These are phyloP conservation scores for Globisporangium acanthophoron DNA, from an alignment of 352 stramenopile genomes.

Conservation along the genomic window DNA sequence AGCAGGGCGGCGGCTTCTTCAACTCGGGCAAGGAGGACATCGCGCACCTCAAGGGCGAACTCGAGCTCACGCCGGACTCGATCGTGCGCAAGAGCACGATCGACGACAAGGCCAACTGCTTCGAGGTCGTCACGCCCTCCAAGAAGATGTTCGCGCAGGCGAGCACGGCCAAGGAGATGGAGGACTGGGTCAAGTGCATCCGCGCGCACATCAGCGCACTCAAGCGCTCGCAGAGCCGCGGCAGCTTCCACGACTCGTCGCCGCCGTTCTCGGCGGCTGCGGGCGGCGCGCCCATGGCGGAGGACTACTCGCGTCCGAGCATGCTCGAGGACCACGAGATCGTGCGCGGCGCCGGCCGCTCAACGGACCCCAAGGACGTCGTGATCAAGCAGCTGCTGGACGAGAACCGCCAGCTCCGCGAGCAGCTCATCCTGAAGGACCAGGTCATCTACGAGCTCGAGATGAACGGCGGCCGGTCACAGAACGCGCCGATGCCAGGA, in stretches of 20 bases:
- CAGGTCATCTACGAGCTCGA: constrained; percentile 83
- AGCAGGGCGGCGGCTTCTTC: constrained; percentile 82
- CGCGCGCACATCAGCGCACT: constrained; percentile 70
- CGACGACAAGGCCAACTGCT: constrained; percentile 85
- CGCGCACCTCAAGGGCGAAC: constrained; percentile 77
- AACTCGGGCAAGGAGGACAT: constrained; percentile 84
- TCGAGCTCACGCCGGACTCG: constrained; percentile 74
- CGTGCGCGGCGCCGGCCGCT: constrained; percentile 70
- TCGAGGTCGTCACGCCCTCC: constrained; percentile 71
- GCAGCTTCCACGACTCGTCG: constrained; percentile 60
- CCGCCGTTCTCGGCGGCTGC: constrained; percentile 23
- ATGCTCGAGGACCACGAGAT: constrained; percentile 84
- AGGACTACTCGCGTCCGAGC: constrained; percentile 79
- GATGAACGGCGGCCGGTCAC: constrained; percentile 45
- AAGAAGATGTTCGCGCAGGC: constrained; percentile 88
- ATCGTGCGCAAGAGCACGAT: constrained; percentile 82
- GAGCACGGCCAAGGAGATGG: constrained; percentile 72
- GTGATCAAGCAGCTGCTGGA: constrained; percentile 85
- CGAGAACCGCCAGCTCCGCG: constrained; percentile 70
- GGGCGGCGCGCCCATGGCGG: constrained; percentile 7
- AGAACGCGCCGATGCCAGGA: constrained; percentile 14
- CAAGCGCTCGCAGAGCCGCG: constrained; percentile 36
- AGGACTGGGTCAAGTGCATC: constrained; percentile 87
- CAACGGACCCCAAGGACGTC: constrained; percentile 80
- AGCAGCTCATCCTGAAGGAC: constrained; percentile 78